phyloP scores from a whole-genome alignment of 768 basidiomycete genomes.

The Austroboletus festivus region DNA sequence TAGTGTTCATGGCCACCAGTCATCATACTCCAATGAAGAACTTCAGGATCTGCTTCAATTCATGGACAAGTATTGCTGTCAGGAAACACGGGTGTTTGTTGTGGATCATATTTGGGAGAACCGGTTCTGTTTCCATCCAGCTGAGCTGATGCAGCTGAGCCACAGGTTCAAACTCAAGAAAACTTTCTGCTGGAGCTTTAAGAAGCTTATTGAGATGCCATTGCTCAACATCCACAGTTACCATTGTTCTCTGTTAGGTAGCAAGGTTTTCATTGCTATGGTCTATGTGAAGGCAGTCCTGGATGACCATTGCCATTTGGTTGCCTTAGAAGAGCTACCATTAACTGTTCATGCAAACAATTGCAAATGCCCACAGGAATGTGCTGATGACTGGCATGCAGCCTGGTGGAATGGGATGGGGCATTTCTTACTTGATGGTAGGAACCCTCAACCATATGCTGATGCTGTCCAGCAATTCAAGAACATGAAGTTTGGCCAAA shows the following conservation, averaged over 20 bases:
- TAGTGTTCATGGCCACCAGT: not conserved
- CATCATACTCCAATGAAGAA: not conserved
- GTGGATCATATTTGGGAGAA: not conserved
- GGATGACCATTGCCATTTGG: too few species aligned
- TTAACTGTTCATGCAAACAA: too few species aligned
- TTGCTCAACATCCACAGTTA: not conserved
- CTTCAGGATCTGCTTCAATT: not conserved
- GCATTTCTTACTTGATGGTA: constrained; percentile 15
- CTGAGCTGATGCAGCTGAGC: not conserved
- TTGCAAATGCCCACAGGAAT: not conserved
- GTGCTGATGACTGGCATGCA: not conserved
- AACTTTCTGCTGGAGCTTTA: not conserved
- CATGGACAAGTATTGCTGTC: not conserved
- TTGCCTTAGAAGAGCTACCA: too few species aligned
- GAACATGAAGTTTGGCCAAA: too few species aligned
- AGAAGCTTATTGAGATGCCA: not conserved
- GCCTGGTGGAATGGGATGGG: constrained; percentile 20
- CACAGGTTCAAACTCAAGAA: not conserved
- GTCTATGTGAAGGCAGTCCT: not conserved
- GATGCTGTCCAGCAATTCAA: too few species aligned
- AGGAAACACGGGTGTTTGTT: not conserved
- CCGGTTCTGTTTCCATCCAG: not conserved
- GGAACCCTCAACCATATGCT: constrained; percentile 11
- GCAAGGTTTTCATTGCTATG: not conserved
- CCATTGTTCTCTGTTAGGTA: not conserved